Percentiles rank a stretch among this genome's conserved stretches.
Evolutionary conservation across 1,284 basidiomycete species (phyloP).

Genomic region (Earliella scabrosa): DNA sequence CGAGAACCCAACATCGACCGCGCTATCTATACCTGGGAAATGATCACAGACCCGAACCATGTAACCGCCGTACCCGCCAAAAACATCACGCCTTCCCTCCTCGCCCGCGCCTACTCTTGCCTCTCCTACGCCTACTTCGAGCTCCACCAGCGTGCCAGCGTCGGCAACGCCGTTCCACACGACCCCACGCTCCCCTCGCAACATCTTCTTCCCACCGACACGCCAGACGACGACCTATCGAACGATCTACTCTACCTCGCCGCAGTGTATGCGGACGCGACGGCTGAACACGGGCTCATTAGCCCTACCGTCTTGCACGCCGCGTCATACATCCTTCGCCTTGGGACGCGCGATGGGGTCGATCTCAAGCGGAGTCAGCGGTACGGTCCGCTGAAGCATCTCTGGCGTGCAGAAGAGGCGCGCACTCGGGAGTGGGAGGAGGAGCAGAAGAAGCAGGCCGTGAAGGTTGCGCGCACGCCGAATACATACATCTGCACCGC

Average conservation of each 20-base stretch:
- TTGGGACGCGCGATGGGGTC: slow-evolving; percentile 5
- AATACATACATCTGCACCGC: slow-evolving; percentile 11
- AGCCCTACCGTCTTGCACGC: slow-evolving; percentile 1
- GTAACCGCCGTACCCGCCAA: neutral
- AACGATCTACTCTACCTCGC: slow-evolving; percentile 5
- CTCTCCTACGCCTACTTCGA: slow-evolving; percentile 4
- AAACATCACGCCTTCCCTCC: neutral
- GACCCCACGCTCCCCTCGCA: neutral
- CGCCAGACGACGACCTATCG: neutral
- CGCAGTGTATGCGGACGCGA: slow-evolving; percentile 7
- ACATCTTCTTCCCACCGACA: neutral
- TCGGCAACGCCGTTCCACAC: neutral
- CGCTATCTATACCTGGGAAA: slow-evolving; percentile 5
- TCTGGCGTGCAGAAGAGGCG: slow-evolving; percentile 5
- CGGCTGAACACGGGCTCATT: slow-evolving; percentile 6
- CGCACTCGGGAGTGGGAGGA: neutral
- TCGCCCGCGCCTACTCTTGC: slow-evolving; percentile 7
- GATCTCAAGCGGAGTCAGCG: neutral
- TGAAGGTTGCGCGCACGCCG: slow-evolving; percentile 7
- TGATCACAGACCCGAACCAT: slow-evolving; percentile 2
- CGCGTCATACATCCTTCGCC: neutral
- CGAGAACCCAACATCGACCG: slow-evolving; percentile 5
- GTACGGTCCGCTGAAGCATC: neutral
- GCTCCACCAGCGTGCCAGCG: neutral
- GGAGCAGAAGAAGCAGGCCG: slow-evolving; percentile 2